Percentiles rank a stretch among this genome's conserved stretches.
Conservation (phyloP, 768 basidiomycete species). For the Trametes coccinea region DNA sequence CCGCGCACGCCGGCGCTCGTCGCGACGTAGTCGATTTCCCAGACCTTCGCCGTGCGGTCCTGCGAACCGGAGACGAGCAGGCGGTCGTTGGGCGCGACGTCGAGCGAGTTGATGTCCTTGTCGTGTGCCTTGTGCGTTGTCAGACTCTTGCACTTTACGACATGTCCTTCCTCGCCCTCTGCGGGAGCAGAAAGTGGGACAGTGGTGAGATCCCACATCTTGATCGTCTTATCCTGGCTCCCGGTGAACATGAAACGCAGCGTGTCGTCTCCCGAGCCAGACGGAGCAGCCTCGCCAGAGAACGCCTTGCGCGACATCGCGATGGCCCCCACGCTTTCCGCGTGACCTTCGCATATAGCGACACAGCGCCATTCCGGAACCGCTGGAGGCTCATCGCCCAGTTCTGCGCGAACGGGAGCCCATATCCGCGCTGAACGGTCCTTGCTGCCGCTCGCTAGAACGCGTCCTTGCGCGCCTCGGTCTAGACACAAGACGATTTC, state of each 20-base stretch:
- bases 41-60: slow-evolving; percentile 92
- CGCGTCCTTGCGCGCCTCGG: slow-evolving; percentile 57
- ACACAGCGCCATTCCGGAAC: slow-evolving; percentile 66
- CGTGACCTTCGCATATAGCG: slow-evolving; percentile 89
- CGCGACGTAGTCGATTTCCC: slow-evolving; percentile 61
- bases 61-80: slow-evolving; percentile 93
- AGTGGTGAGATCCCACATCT: slow-evolving; percentile 92
- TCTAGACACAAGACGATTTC: slow-evolving; percentile 92
- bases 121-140: slow-evolving; percentile 92
- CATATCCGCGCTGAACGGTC: slow-evolving; percentile 88
- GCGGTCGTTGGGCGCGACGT: slow-evolving; percentile 86
- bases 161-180: slow-evolving; percentile 26
- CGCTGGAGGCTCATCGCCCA: not conserved
- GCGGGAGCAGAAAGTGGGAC: slow-evolving; percentile 31
- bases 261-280: slow-evolving; percentile 14
- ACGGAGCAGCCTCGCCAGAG: slow-evolving; percentile 27
- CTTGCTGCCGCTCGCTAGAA: slow-evolving; percentile 91
- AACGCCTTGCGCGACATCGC: slow-evolving; percentile 65
- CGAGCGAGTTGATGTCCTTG: slow-evolving; percentile 97
- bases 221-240: slow-evolving; percentile 95
- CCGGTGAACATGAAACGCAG: slow-evolving; percentile 87
- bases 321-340: slow-evolving; percentile 90
- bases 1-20: slow-evolving; percentile 50
- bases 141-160: slow-evolving; percentile 67
- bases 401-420: slow-evolving; percentile 40